Evolutionary conservation across 208 protist genomes (phyloP).

Genomic region (Strigomonas culicis): DNA sequence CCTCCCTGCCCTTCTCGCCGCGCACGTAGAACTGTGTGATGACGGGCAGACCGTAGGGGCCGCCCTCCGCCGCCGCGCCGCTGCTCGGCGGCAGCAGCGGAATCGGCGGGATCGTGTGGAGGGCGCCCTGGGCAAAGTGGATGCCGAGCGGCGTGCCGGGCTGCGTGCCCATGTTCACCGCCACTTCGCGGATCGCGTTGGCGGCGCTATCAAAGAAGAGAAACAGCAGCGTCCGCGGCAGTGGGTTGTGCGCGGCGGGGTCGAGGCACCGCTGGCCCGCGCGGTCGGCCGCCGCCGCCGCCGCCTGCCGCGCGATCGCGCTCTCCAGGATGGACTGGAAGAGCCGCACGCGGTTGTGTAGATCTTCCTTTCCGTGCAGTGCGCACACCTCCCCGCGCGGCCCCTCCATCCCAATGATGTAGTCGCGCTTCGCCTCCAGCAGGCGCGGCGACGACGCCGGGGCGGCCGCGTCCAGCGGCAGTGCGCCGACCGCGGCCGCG

Average conservation of each 20-base stretch:
- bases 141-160: slow-evolving; percentile 58
- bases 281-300: too few species aligned
- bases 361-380: slow-evolving; percentile 55
- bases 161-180: slow-evolving; percentile 51
- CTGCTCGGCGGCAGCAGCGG: background rate
- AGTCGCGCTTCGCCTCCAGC: slow-evolving; percentile 53
- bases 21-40: slow-evolving; percentile 6
- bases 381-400: slow-evolving; percentile 42
- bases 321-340: slow-evolving; percentile 55
- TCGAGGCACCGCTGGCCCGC: background rate
- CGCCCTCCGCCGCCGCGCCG: background rate
- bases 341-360: slow-evolving; percentile 53
- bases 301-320: slow-evolving; percentile 22
- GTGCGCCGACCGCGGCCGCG: slow-evolving; percentile 14
- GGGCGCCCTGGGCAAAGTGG: slow-evolving; percentile 58
- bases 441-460: slow-evolving; percentile 18
- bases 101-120: slow-evolving; percentile 50
- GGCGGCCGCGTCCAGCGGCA: background rate
- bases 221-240: slow-evolving; percentile 54
- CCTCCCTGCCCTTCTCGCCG: too few species aligned
- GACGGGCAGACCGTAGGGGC: background rate
- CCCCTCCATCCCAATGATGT: slow-evolving; percentile 86
- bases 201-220: slow-evolving; percentile 70
- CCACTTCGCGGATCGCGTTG: slow-evolving; percentile 70
- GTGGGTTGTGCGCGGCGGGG: too few species aligned